Evolutionary conservation across 2,329 filamentous ascomycete genomes (phyloP).

Genomic region (Aspergillus quadrilineatus): DNA sequence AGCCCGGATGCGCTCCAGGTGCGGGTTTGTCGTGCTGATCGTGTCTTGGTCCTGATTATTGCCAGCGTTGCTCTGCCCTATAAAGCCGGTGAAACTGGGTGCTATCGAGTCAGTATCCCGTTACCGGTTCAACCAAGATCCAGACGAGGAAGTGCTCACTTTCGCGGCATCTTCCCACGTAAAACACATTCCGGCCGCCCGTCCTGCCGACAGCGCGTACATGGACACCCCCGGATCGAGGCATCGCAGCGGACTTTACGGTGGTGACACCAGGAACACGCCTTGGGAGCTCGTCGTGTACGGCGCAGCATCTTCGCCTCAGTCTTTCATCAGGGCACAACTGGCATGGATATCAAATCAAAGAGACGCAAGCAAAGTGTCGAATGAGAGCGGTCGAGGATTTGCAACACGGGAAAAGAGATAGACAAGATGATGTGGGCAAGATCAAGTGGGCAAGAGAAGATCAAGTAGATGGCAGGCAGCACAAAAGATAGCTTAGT

Average conservation of each 20-base stretch:
- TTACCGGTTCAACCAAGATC: too few relatives aligned
- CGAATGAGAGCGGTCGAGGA: too few relatives aligned
- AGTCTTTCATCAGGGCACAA: too few relatives aligned
- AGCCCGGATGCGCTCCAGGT: conserved; percentile 11
- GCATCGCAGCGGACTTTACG: conserved; percentile 35
- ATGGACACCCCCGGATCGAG: conserved; percentile 41
- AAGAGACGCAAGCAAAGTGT: too few relatives aligned
- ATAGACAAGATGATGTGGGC: too few relatives aligned
- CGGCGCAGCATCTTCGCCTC: conserved; percentile 22
- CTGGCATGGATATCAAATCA: too few relatives aligned
- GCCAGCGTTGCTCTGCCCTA: too few relatives aligned
- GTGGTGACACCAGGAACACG: conserved; percentile 36
- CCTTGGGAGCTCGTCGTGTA: conserved; percentile 32
- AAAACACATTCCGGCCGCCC: conserved; percentile 40
- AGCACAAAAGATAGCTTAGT: too few relatives aligned
- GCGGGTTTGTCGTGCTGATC: conserved; percentile 7
- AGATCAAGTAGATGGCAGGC: too few relatives aligned
- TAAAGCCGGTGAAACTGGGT: conserved; percentile 11
- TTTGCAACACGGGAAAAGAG: too few relatives aligned
- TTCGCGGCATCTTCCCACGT: conserved; percentile 36
- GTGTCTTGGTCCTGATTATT: conserved; percentile 1
- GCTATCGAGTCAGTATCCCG: too few relatives aligned
- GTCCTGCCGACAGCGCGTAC: conserved; percentile 55
- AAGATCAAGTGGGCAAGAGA: too few relatives aligned
- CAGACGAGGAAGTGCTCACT: conserved; percentile 6